Percentiles rank a stretch among this genome's conserved stretches.
Evolutionary conservation across 2,329 filamentous ascomycete species (phyloP).

Genomic region (Uncinocarpus reesii): DNA sequence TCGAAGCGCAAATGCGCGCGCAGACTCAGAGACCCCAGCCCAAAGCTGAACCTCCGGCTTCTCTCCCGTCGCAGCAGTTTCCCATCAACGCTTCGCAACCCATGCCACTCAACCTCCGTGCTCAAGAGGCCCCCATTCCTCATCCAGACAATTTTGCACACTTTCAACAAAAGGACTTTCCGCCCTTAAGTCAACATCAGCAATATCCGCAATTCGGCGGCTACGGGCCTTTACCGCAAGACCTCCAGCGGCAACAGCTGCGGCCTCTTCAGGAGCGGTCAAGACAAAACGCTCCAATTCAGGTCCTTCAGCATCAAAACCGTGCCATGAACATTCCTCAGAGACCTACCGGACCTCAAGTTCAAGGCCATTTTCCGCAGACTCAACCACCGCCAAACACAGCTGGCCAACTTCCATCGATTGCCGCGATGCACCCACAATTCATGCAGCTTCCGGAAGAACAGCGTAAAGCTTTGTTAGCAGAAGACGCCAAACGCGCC

Average conservation of each 20-base stretch:
- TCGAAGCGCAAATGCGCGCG: constrained; percentile 77
- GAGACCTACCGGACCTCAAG: constrained; percentile 29
- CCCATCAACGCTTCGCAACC: constrained; percentile 5
- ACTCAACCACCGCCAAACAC: constrained; percentile 31
- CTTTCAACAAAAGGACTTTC: constrained; percentile 37
- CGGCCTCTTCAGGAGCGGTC: constrained; percentile 36
- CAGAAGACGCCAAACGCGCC: constrained; percentile 85
- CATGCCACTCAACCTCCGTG: constrained; percentile 16
- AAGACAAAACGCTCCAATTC: constrained; percentile 48
- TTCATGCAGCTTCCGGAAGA: constrained; percentile 69
- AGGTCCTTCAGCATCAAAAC: constrained; percentile 72
- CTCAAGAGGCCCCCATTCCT: constrained; percentile 9
- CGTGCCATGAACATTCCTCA: constrained; percentile 44
- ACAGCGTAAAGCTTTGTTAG: constrained; percentile 70
- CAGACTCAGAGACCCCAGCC: constrained; percentile 23
- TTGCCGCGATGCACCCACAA: constrained; percentile 61
- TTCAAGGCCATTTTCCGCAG: constrained; percentile 28
- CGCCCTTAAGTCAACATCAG: constrained; percentile 43
- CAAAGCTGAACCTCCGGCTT: constrained; percentile 25
- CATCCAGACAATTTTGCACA: constrained; percentile 16
- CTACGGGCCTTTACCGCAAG: constrained; percentile 29
- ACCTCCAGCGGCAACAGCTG: constrained; percentile 29
- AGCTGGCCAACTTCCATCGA: constrained; percentile 41
- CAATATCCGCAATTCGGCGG: constrained; percentile 29
- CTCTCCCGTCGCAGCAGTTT: constrained; percentile 26